Conservation (phyloP, 2,329 filamentous ascomycete genomes). For the Aureobasidium lini region DNA sequence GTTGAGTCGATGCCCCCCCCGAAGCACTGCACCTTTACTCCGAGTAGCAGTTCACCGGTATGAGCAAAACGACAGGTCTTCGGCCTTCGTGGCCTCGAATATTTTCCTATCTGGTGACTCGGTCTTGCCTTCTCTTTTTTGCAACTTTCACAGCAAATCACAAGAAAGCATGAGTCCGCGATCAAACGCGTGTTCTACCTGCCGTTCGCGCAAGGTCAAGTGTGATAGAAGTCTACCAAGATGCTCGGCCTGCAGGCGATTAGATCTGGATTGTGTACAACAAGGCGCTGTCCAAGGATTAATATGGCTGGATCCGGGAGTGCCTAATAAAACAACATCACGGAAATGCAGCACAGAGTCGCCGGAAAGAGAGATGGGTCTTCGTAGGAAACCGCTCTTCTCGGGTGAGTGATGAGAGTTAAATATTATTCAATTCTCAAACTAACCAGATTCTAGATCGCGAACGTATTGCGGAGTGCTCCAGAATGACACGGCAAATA, state of each 20-base stretch:
- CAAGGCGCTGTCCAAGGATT: constrained; percentile 11
- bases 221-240: constrained; percentile 11
- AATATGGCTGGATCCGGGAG: constrained; percentile 10
- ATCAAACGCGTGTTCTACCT: constrained; percentile 11
- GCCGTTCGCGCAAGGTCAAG: constrained; percentile 12
- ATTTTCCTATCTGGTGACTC: constrained; percentile 6
- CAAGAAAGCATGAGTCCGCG: neutral
- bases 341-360: constrained; percentile 7
- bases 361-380: constrained; percentile 9
- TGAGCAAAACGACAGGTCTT: constrained; percentile 11
- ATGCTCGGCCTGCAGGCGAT: constrained; percentile 12
- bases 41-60: constrained; percentile 8
- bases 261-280: constrained; percentile 11
- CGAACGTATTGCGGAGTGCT: constrained; percentile 6
- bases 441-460: neutral
- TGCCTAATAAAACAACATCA: constrained; percentile 1
- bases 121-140: constrained; percentile 11
- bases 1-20: neutral
- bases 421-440: too few relatives aligned
- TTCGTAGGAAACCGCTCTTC: constrained; percentile 7
- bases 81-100: constrained; percentile 11
- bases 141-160: constrained; percentile 2
- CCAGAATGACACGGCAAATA: neutral
- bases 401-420: neutral
- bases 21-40: constrained; percentile 2